phyloP scores from a whole-genome alignment of 495 filamentous ascomycete genomes.

The Sabuloglossum arenarium region DNA sequence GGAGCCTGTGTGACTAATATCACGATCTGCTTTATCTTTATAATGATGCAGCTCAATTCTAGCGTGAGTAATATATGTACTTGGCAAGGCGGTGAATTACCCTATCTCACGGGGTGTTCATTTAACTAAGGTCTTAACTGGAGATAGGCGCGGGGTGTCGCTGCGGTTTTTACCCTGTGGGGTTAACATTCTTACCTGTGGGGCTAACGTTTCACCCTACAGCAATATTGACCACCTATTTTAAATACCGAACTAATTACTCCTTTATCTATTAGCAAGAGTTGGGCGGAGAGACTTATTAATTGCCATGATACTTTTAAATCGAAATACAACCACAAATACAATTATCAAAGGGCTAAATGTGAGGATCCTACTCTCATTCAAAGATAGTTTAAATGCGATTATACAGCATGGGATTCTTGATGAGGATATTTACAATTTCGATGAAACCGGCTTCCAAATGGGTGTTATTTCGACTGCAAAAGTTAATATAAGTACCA shows the following conservation, averaged over 20 bases:
- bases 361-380: constrained; percentile 4
- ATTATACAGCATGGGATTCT: constrained; percentile 3
- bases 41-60: too few species aligned
- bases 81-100: too few species aligned
- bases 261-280: background rate
- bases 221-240: too few species aligned
- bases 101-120: too few species aligned
- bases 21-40: too few species aligned
- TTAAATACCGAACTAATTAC: background rate
- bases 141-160: too few species aligned
- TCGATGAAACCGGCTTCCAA: constrained; percentile 7
- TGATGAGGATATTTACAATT: constrained; percentile 8
- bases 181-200: too few species aligned
- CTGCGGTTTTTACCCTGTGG: too few species aligned
- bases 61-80: too few species aligned
- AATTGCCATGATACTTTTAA: background rate
- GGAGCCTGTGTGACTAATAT: too few species aligned
- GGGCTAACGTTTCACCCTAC: too few species aligned
- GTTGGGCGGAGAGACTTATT: background rate
- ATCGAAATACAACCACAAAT: constrained; percentile 3
- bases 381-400: constrained; percentile 3
- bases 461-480: constrained; percentile 7
- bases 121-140: too few species aligned
- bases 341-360: constrained; percentile 5
- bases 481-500: constrained; percentile 2